phyloP scores from a whole-genome alignment of 352 stramenopile genomes.

The Salisapilia sapeloensis region DNA sequence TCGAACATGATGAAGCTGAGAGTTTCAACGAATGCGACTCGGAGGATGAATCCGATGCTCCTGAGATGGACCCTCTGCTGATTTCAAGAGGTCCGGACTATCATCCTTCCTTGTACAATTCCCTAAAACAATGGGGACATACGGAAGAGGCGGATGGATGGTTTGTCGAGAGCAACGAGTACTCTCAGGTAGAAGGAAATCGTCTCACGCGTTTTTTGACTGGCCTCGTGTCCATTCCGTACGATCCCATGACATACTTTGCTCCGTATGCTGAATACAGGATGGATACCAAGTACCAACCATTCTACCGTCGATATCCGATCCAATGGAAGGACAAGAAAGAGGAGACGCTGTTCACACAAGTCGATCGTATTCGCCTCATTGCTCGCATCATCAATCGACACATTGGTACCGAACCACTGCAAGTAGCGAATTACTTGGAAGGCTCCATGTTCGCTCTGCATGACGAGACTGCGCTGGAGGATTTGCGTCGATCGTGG shows the following conservation, averaged over 20 bases:
- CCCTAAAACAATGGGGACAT: constrained; percentile 48
- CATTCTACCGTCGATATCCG: constrained; percentile 69
- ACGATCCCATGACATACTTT: constrained; percentile 72
- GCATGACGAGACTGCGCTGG: constrained; percentile 52
- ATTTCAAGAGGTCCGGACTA: constrained; percentile 37
- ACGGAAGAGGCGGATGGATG: constrained; percentile 56
- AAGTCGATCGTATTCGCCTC: constrained; percentile 69
- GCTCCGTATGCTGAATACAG: constrained; percentile 60
- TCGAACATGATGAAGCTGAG: background rate
- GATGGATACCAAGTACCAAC: constrained; percentile 48
- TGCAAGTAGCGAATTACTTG: constrained; percentile 31
- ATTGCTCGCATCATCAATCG: constrained; percentile 47
- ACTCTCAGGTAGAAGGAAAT: too few relatives aligned
- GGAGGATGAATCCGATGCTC: constrained; percentile 12
- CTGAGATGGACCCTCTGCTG: constrained; percentile 64
- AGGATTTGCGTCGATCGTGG: constrained; percentile 58
- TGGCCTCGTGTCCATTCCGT: constrained; percentile 37
- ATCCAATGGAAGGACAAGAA: constrained; percentile 46
- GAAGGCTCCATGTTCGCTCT: constrained; percentile 75
- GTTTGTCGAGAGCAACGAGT: constrained; percentile 31
- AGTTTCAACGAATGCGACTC: too few relatives aligned
- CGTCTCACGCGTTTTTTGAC: constrained; percentile 27
- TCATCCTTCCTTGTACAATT: constrained; percentile 31
- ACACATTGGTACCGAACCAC: constrained; percentile 57
- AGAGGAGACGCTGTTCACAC: constrained; percentile 61